Conservation (phyloP, 176 grass and related monocot genomes). For the Aegilops sharonensis region DNA sequence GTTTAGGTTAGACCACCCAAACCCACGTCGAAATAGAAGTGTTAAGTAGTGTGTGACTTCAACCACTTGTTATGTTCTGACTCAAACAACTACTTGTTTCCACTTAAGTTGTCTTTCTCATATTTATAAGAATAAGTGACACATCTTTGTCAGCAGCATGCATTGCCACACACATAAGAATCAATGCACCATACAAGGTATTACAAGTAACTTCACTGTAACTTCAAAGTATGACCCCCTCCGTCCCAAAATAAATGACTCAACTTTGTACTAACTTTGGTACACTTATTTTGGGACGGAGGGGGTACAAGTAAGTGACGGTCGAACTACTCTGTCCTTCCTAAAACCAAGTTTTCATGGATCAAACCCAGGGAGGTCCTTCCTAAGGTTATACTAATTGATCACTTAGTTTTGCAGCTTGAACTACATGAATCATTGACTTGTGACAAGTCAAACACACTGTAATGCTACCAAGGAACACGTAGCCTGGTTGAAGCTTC, state of each 20-base stretch:
- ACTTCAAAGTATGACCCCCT: too few relatives aligned
- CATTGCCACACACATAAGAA: conserved; percentile 11
- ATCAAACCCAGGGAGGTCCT: not conserved
- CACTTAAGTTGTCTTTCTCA: not conserved
- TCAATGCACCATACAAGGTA: not conserved
- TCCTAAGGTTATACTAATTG: not conserved
- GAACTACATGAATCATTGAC: not conserved
- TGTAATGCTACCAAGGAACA: not conserved
- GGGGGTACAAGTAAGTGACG: not conserved
- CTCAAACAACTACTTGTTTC: not conserved
- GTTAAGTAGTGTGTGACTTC: not conserved
- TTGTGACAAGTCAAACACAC: not conserved
- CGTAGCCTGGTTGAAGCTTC: not conserved
- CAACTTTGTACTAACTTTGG: too few relatives aligned
- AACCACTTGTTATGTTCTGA: not conserved
- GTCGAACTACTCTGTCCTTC: not conserved
- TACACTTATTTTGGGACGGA: too few relatives aligned
- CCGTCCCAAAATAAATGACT: too few relatives aligned
- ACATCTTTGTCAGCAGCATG: not conserved
- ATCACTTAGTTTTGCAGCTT: not conserved
- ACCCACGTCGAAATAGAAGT: not conserved
- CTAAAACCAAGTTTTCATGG: not conserved
- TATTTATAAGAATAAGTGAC: conserved; percentile 8
- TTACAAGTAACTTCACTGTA: not conserved
- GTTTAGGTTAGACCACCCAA: not conserved